Evolutionary conservation across 2,329 filamentous ascomycete species (phyloP).

Genomic region (Metarhizium robertsii): DNA sequence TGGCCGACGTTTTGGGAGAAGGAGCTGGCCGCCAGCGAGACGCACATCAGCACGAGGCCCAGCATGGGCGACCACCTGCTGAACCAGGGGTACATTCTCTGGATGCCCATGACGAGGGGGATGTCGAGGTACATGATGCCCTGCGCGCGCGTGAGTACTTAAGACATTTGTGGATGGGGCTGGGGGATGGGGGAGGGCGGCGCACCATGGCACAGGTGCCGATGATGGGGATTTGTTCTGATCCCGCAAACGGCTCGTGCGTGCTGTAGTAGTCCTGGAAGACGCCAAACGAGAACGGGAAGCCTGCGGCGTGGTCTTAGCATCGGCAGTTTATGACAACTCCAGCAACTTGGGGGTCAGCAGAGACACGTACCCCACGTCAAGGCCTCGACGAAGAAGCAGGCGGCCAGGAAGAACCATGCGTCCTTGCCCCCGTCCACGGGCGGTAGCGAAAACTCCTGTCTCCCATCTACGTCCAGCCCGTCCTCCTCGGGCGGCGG

Average conservation of each 20-base stretch:
- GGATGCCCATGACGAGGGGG: constrained; percentile 37
- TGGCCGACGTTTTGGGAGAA: constrained; percentile 43
- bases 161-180: too few species aligned
- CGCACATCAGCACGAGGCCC: constrained; percentile 41
- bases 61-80: constrained; percentile 32
- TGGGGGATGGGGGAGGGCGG: neutral
- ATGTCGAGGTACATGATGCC: constrained; percentile 48
- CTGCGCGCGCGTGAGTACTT: constrained; percentile 11
- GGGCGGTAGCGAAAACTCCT: constrained; percentile 15
- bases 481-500: neutral
- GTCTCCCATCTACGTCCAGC: neutral
- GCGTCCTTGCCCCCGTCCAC: constrained; percentile 24
- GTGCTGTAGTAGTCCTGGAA: constrained; percentile 62
- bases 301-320: constrained; percentile 33
- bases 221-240: constrained; percentile 48
- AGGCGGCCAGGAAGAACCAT: constrained; percentile 23
- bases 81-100: constrained; percentile 31
- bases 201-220: constrained; percentile 52
- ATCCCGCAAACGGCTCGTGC: constrained; percentile 46
- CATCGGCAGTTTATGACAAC: too few species aligned
- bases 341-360: too few species aligned
- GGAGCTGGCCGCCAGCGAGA: constrained; percentile 40
- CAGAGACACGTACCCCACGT: constrained; percentile 19
- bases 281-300: constrained; percentile 59
- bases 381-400: constrained; percentile 22